Percentiles rank a stretch among this genome's conserved stretches.
Conservation (phyloP, 495 filamentous ascomycete genomes). For the Xylaria intraflava region DNA sequence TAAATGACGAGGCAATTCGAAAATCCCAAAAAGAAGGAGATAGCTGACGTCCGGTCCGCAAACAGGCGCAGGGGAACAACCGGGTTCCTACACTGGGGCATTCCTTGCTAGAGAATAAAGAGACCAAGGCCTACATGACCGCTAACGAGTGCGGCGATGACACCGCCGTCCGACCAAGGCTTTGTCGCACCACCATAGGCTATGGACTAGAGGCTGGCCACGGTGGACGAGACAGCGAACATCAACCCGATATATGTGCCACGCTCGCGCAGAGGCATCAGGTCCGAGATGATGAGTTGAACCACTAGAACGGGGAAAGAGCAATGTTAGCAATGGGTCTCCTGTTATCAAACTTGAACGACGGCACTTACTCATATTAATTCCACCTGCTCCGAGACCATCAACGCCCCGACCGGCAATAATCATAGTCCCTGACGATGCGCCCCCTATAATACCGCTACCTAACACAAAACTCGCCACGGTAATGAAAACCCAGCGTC, state of each 20-base stretch:
- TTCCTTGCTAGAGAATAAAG: not conserved
- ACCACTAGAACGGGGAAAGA: too few relatives aligned
- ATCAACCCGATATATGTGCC: not conserved
- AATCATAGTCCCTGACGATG: not conserved
- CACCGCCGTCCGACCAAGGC: not conserved
- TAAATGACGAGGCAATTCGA: not conserved
- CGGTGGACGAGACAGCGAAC: not conserved
- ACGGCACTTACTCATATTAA: too few relatives aligned
- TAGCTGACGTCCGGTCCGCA: not conserved
- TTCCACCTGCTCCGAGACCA: not conserved
- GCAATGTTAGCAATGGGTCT: too few relatives aligned
- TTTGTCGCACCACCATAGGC: not conserved
- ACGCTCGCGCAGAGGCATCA: not conserved
- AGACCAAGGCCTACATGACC: not conserved
- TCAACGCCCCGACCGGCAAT: not conserved
- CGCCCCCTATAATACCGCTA: not conserved
- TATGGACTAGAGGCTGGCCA: not conserved
- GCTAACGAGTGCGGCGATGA: not conserved
- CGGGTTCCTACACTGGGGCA: not conserved
- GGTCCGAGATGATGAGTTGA: not conserved
- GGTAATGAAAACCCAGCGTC: slow-evolving; percentile 25
- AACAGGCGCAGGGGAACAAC: not conserved
- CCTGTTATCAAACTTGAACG: too few relatives aligned
- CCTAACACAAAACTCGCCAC: not conserved
- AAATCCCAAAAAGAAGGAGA: not conserved